Base-by-base conservation (phyloP, 805 yeast species). In the Metschnikowia vanudenii region DNA sequence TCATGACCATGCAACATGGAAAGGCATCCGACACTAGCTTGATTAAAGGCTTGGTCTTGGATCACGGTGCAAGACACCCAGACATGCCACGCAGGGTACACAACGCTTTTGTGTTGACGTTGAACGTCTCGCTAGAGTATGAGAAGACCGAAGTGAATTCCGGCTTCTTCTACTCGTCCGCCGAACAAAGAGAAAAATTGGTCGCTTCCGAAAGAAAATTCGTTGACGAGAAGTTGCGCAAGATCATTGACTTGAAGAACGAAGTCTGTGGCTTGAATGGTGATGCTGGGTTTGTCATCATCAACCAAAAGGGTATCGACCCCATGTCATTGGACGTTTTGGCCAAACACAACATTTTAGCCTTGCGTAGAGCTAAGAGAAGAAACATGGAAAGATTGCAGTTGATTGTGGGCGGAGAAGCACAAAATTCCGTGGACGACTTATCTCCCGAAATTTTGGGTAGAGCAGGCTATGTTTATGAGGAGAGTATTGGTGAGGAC, bases 381-480 rank as follows among this genome's bases (percentile, higher is more conserved):
- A 85, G 99, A 74, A 94, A 94, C 69, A 92, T 94, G 99, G 99
- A 94, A 74, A 84, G 99, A 65, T 77, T 94, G 63, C 99, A 94
- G 71, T 78, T 94, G 50, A 89, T 90, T 43, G 88, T 96, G 53
- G 99, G 97, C 26, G 99, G 99, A 58, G 94, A 86, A 64, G 98
- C 98, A 8, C 97, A 92, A 71, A 94, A 94, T 69, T 85, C 96
- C 12, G 97, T 91, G 38, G 99, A 94, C 61, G 98, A 92, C 64
- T 76, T 94, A 59, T 61, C 84, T 5, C 89, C 95, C 3, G 78
- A 75, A 1, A 75, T 88, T 5, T 76, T 94, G 50, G 99, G 99
- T 19, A 84, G 69, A 64, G 88, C 97, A 13, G 98, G 98, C 16
- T 74, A 80, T 46, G 96, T 94, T 9, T 88, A 88, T 65, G 97